phyloP scores from a whole-genome alignment of 192 early-diverging fungal genomes.

The Gamsiella multidivaricata region DNA sequence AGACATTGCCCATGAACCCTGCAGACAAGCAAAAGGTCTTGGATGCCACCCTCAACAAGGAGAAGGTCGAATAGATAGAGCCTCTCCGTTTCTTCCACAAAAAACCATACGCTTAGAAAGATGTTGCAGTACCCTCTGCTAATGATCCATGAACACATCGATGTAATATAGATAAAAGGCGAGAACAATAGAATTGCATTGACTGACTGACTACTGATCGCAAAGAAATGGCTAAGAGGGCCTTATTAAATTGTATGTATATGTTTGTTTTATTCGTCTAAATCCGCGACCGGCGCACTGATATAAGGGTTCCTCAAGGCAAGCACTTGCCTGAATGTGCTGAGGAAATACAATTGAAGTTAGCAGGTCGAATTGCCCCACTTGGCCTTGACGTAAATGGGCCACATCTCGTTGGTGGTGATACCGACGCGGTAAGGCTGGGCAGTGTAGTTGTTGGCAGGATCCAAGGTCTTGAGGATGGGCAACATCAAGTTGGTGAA shows the following conservation, averaged over 20 bases:
- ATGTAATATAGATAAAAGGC: too few species aligned
- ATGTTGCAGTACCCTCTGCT: too few species aligned
- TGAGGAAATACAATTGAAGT: neutral
- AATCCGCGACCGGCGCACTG: neutral
- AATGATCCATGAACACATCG: slow-evolving; percentile 1
- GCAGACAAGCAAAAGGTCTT: slow-evolving; percentile 33
- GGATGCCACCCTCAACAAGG: slow-evolving; percentile 24
- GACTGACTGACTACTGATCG: too few species aligned
- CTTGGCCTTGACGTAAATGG: slow-evolving; percentile 37
- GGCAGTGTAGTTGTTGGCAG: slow-evolving; percentile 18
- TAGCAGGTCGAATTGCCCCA: slow-evolving; percentile 50
- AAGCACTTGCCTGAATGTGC: neutral
- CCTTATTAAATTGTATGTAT: too few species aligned
- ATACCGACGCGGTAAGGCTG: slow-evolving; percentile 30
- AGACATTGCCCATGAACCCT: slow-evolving; percentile 48
- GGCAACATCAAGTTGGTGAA: slow-evolving; percentile 52
- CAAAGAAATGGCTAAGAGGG: too few species aligned
- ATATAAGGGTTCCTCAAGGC: neutral
- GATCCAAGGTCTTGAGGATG: slow-evolving; percentile 45
- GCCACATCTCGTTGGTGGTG: slow-evolving; percentile 49
- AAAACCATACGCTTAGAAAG: too few species aligned
- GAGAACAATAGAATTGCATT: too few species aligned
- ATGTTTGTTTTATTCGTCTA: too few species aligned
- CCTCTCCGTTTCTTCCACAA: too few species aligned
- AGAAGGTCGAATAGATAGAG: slow-evolving; percentile 54